Conservation (phyloP, 371 early-diverging fungal species). For the Amoeboaphelidium protococcarum region DNA sequence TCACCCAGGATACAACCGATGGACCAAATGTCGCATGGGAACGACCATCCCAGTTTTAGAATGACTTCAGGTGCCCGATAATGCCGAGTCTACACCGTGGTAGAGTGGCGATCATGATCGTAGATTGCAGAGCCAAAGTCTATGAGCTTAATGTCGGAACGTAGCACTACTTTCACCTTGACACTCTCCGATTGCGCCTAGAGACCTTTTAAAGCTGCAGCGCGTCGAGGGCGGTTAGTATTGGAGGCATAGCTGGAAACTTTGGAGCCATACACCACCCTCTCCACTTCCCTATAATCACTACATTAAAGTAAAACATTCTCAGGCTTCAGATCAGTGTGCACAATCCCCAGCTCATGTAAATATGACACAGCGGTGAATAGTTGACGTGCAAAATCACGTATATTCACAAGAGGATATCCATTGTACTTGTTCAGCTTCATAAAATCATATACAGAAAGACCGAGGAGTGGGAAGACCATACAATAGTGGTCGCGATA, state of each 20-base stretch:
- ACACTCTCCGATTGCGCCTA: too few species aligned
- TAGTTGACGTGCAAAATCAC: conserved; percentile 47
- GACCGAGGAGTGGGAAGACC: conserved; percentile 73
- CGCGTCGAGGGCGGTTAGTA: too few species aligned
- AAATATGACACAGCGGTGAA: conserved; percentile 45
- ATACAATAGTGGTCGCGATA: conserved; percentile 78
- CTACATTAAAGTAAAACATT: conserved; percentile 42
- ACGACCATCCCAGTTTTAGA: conserved; percentile 71
- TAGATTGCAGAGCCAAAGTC: conserved; percentile 91
- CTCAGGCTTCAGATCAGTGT: conserved; percentile 86
- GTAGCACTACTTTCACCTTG: conserved; percentile 22
- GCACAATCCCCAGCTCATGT: conserved; percentile 50
- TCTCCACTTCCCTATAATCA: too few species aligned
- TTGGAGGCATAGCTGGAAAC: too few species aligned
- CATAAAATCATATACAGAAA: conserved; percentile 72
- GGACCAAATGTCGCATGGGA: conserved; percentile 91
- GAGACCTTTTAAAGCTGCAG: too few species aligned
- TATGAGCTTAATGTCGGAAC: conserved; percentile 59
- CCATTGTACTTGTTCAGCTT: conserved; percentile 64
- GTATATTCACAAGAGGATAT: conserved; percentile 58
- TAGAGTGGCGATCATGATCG: conserved; percentile 66
- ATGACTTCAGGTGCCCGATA: conserved; percentile 94
- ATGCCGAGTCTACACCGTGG: conserved; percentile 70
- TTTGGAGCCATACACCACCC: too few species aligned
- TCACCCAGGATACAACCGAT: conserved; percentile 86